These are phyloP conservation scores for Ophidiomyces ophidiicola DNA, from an alignment of 2,329 filamentous ascomycete species.

Conservation along the genomic window DNA sequence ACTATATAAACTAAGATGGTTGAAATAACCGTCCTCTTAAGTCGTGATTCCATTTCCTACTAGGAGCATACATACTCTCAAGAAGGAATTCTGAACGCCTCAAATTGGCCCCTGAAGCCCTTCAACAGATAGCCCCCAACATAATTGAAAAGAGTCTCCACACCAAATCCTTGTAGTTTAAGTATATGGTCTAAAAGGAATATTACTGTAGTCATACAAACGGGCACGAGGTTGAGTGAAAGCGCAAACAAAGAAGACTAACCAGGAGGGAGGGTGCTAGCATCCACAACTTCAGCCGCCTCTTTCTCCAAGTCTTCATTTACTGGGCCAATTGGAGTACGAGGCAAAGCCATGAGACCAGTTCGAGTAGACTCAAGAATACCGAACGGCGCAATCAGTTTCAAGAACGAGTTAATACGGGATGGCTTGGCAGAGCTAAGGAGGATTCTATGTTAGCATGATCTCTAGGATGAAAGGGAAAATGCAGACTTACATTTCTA, in stretches of 20 bases:
- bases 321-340: constrained; percentile 70
- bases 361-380: constrained; percentile 93
- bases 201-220: too few species aligned
- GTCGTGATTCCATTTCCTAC: too few species aligned
- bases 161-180: too few species aligned
- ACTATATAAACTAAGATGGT: too few species aligned
- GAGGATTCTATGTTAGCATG: not conserved
- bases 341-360: constrained; percentile 89
- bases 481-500: constrained; percentile 64
- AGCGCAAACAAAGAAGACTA: constrained; percentile 37
- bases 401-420: constrained; percentile 95
- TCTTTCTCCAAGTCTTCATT: constrained; percentile 70
- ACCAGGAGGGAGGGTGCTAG: constrained; percentile 83
- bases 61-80: too few species aligned
- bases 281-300: constrained; percentile 87
- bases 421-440: constrained; percentile 74
- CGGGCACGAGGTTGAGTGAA: too few species aligned
- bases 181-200: too few species aligned
- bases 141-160: too few species aligned
- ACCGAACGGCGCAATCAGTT: constrained; percentile 84
- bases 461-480: constrained; percentile 7
- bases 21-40: too few species aligned
- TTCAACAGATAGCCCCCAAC: too few species aligned
- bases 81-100: too few species aligned
- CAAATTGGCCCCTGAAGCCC: too few species aligned